Conservation (phyloP, 192 early-diverging fungal species). For the Entomortierella beljakovae region DNA sequence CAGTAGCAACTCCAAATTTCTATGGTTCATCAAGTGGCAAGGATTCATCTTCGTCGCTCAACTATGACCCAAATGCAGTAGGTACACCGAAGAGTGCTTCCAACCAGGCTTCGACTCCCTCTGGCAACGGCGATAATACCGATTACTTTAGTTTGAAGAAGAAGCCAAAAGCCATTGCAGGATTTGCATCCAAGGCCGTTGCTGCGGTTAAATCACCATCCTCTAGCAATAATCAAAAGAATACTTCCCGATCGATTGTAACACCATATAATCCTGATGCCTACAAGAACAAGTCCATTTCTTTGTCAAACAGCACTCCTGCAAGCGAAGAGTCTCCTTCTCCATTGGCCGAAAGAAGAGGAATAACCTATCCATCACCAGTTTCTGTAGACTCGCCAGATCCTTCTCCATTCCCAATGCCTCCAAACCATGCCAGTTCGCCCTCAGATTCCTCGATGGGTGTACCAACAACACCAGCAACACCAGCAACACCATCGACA, state of each 20-base stretch:
- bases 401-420: slow-evolving; percentile 9
- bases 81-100: slow-evolving; percentile 9
- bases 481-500: not conserved
- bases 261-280: slow-evolving; percentile 49
- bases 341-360: slow-evolving; percentile 9
- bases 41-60: not conserved
- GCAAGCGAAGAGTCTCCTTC: not conserved
- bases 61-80: not conserved
- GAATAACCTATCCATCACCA: not conserved
- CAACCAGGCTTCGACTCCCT: slow-evolving; percentile 13
- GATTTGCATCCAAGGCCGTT: slow-evolving; percentile 50
- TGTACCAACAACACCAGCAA: slow-evolving; percentile 12
- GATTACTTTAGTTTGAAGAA: slow-evolving; percentile 46
- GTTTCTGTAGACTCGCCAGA: slow-evolving; percentile 6
- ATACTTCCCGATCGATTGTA: slow-evolving; percentile 28
- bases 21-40: slow-evolving; percentile 11
- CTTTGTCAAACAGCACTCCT: slow-evolving; percentile 6
- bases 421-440: not conserved
- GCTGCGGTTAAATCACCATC: slow-evolving; percentile 44
- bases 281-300: slow-evolving; percentile 40
- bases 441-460: not conserved
- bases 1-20: slow-evolving; percentile 43
- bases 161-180: slow-evolving; percentile 24
- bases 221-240: not conserved
- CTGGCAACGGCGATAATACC: slow-evolving; percentile 6